These are phyloP conservation scores for Ceriops decandra DNA, from an alignment of 345 rosid genomes.

Conservation along the genomic window DNA sequence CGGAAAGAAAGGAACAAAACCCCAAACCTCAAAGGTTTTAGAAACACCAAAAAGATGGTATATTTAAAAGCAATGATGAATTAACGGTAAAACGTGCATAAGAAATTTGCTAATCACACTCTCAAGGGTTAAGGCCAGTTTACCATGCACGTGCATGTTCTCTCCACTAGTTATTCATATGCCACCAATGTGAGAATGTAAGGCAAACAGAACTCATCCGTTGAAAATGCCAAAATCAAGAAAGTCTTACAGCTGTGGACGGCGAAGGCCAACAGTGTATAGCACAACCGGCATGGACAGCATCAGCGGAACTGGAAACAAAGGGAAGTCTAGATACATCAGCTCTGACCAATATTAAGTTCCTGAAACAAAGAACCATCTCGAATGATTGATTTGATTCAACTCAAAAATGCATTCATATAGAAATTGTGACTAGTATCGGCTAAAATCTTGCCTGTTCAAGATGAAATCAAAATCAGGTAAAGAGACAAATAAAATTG, in stretches of 20 bases:
- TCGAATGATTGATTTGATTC: not conserved
- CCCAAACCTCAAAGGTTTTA: too few relatives aligned
- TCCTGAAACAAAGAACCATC: slow-evolving; percentile 38
- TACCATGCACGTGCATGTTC: not conserved
- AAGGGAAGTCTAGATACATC: slow-evolving; percentile 89
- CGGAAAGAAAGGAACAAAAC: too few relatives aligned
- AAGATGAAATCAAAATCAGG: not conserved
- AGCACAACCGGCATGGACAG: slow-evolving; percentile 92
- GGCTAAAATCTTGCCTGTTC: not conserved
- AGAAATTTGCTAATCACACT: too few relatives aligned
- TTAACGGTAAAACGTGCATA: too few relatives aligned
- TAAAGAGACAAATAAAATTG: not conserved
- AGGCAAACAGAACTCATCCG: not conserved
- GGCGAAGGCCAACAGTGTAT: slow-evolving; percentile 97
- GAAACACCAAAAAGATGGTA: too few relatives aligned
- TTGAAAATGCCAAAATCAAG: not conserved
- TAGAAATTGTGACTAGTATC: not conserved
- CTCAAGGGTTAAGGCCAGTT: too few relatives aligned
- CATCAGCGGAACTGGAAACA: slow-evolving; percentile 63
- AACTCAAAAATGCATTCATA: not conserved
- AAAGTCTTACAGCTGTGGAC: slow-evolving; percentile 56
- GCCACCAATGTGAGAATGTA: not conserved
- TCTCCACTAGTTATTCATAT: not conserved
- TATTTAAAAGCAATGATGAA: too few relatives aligned
- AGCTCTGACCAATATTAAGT: slow-evolving; percentile 71